A percentile compares a stretch with the other conserved stretches of the same genome.
phyloP scores from a whole-genome alignment of 495 filamentous ascomycete species.

The Daldinia loculata region DNA sequence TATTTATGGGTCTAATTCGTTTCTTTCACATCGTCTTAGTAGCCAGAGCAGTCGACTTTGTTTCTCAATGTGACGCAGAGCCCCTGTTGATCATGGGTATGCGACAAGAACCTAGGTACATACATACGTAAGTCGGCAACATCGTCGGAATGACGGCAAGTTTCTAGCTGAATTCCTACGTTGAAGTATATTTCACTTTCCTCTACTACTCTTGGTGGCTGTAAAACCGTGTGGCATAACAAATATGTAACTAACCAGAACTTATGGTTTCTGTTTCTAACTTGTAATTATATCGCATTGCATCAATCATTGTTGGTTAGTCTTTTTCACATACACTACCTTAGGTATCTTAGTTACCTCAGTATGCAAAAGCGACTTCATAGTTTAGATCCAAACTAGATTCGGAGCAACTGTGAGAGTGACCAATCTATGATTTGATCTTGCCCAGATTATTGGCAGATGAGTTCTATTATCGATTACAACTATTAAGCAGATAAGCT shows the following conservation, averaged over 20 bases:
- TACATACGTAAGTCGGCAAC: neutral
- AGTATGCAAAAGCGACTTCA: no score
- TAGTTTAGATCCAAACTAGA: neutral
- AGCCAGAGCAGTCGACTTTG: conserved; percentile 11
- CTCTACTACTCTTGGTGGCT: no score
- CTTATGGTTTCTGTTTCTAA: no score
- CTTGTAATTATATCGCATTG: no score
- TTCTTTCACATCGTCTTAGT: conserved; percentile 17
- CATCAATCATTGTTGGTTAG: no score
- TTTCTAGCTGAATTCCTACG: neutral
- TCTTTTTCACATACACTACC: no score
- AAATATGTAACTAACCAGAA: no score
- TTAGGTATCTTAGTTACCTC: no score
- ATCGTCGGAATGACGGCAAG: neutral
- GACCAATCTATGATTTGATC: neutral
- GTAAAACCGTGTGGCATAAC: no score
- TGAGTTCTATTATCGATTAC: no score
- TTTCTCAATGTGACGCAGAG: conserved; percentile 27
- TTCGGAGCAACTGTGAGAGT: neutral
- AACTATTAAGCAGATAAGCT: no score
- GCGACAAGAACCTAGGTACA: conserved; percentile 7
- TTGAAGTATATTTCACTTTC: neutral
- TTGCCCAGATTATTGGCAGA: no score
- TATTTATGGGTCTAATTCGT: conserved; percentile 18
- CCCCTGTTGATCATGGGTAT: conserved; percentile 26